phyloP scores from a whole-genome alignment of 2,329 filamentous ascomycete species.

The Colletotrichum sp. region DNA sequence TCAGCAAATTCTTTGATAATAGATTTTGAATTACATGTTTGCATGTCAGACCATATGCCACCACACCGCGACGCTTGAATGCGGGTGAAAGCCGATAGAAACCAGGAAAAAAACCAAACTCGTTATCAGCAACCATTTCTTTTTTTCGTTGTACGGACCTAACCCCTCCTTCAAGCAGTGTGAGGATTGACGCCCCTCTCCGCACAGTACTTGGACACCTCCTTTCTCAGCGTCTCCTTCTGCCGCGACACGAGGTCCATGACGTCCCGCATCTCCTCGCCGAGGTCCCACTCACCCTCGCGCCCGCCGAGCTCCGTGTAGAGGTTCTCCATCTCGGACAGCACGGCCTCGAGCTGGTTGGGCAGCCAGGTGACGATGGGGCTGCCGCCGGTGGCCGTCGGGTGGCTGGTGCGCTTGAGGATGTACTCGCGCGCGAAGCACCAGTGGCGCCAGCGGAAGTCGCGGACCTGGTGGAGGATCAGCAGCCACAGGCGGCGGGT shows the following conservation, averaged over 20 bases:
- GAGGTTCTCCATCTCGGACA: conserved; percentile 71
- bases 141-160: background rate
- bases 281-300: conserved; percentile 46
- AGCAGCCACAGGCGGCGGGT: conserved; percentile 67
- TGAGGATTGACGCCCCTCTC: conserved; percentile 55
- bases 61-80: background rate
- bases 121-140: background rate
- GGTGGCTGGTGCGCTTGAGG: conserved; percentile 76
- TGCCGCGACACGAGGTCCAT: conserved; percentile 72
- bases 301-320: conserved; percentile 50
- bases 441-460: conserved; percentile 87
- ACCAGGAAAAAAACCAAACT: background rate
- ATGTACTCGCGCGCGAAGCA: conserved; percentile 87
- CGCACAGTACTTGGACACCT: conserved; percentile 76
- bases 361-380: conserved; percentile 87
- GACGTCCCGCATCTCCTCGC: conserved; percentile 58
- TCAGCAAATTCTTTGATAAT: background rate
- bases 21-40: background rate
- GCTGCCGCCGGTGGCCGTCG: conserved; percentile 80
- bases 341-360: conserved; percentile 78
- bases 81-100: background rate
- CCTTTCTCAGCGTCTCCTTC: conserved; percentile 70
- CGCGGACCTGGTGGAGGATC: conserved; percentile 75
- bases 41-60: background rate
- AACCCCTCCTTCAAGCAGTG: background rate